phyloP scores from a whole-genome alignment of 441 rosid species.

The Adansonia gregorii region DNA sequence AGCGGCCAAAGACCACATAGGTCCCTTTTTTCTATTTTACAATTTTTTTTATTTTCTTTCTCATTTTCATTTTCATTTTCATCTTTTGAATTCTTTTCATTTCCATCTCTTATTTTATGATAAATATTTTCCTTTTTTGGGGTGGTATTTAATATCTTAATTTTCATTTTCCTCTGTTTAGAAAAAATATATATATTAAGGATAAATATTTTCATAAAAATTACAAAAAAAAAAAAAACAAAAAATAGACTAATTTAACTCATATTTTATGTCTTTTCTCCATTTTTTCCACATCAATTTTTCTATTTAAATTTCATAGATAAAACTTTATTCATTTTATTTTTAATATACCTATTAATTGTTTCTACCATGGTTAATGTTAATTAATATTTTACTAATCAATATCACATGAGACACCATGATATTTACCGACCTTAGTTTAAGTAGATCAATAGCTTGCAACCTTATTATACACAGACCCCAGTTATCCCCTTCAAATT shows the following conservation, averaged over 20 bases:
- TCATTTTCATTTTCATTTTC: no score
- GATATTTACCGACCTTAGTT: not conserved
- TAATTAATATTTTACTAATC: conserved; percentile 4
- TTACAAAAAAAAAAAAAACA: no score
- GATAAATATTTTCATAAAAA: no score
- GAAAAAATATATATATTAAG: no score
- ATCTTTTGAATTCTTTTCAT: no score
- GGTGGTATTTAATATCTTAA: no score
- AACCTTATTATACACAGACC: not conserved
- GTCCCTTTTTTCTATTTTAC: no score
- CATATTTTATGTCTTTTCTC: not conserved
- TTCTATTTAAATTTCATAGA: conserved; percentile 1
- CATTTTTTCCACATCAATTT: not conserved
- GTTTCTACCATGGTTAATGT: not conserved
- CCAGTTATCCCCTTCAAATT: not conserved
- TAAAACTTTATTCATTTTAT: not conserved
- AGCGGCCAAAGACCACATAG: no score
- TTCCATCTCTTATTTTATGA: no score
- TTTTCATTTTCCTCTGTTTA: no score
- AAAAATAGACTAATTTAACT: not conserved
- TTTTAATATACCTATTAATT: not conserved
- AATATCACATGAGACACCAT: not conserved
- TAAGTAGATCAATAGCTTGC: not conserved
- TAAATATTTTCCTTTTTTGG: no score
- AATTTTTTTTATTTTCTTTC: no score